phyloP scores from a whole-genome alignment of 2,329 filamentous ascomycete species.

The Epichloe bromicola region DNA sequence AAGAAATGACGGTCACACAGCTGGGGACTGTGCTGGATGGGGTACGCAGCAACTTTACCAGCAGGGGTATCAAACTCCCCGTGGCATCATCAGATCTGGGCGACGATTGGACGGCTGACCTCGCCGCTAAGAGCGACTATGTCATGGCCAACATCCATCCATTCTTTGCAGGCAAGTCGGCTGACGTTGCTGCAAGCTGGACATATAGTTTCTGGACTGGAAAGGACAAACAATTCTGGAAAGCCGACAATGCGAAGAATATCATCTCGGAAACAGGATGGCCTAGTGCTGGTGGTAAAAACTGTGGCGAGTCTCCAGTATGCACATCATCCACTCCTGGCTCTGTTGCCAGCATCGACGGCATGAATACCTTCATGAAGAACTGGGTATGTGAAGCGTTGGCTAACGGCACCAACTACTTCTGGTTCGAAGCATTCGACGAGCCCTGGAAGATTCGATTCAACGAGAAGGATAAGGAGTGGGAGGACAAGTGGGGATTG shows the following conservation, averaged over 20 bases:
- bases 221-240: conserved; percentile 53
- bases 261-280: conserved; percentile 87
- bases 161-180: conserved; percentile 74
- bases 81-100: conserved; percentile 84
- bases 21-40: conserved; percentile 52
- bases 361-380: conserved; percentile 77
- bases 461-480: conserved; percentile 55
- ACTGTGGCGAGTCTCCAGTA: conserved; percentile 46
- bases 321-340: conserved; percentile 42
- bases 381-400: conserved; percentile 75
- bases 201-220: conserved; percentile 70
- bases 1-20: conserved; percentile 55
- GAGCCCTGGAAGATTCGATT: conserved; percentile 85
- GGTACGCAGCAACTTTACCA: conserved; percentile 61
- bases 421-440: conserved; percentile 96
- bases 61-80: conserved; percentile 53
- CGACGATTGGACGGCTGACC: conserved; percentile 63
- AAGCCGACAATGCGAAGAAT: conserved; percentile 50
- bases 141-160: conserved; percentile 97
- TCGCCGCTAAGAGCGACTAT: conserved; percentile 63
- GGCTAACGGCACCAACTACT: conserved; percentile 77
- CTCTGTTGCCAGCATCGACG: conserved; percentile 62
- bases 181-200: conserved; percentile 59
- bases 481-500: conserved; percentile 94
- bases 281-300: conserved; percentile 70